Conservation (phyloP, 2,329 filamentous ascomycete genomes). For the Trichoderma citrinoviride region DNA sequence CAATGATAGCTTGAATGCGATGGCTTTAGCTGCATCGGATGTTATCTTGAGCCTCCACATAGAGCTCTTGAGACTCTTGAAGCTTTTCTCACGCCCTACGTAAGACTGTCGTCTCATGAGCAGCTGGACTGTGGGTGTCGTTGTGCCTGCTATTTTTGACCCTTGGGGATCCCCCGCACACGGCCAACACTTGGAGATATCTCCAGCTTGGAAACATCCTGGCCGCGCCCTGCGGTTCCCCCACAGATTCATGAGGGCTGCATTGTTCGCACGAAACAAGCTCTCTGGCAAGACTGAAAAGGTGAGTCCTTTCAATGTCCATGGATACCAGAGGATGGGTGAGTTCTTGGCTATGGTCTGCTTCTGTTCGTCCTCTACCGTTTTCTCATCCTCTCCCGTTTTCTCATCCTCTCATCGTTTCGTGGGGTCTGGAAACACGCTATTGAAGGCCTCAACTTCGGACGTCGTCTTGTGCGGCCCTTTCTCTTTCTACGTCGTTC, state of each 20-base stretch:
- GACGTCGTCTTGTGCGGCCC: background rate
- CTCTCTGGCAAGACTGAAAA: background rate
- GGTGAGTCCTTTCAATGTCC: background rate
- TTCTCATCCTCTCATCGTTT: background rate
- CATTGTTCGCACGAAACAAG: background rate
- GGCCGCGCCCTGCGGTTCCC: conserved; percentile 9
- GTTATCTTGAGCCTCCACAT: conserved; percentile 1
- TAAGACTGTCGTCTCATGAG: background rate
- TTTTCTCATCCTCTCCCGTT: background rate
- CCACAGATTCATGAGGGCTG: background rate
- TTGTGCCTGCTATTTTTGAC: background rate
- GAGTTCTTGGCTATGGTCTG: background rate
- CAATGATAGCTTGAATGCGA: background rate
- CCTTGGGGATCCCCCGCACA: conserved; percentile 3
- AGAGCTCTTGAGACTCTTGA: background rate
- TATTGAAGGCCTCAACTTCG: background rate
- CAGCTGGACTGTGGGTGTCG: background rate
- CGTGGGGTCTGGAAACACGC: background rate
- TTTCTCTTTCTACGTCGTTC: background rate
- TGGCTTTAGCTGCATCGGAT: background rate
- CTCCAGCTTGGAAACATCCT: background rate
- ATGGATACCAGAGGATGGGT: background rate
- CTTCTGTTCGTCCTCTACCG: background rate
- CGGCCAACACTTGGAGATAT: background rate
- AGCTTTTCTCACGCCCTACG: background rate